These are phyloP conservation scores for Priceomyces fermenticarens DNA, from an alignment of 805 yeast species.

Conservation along the genomic window DNA sequence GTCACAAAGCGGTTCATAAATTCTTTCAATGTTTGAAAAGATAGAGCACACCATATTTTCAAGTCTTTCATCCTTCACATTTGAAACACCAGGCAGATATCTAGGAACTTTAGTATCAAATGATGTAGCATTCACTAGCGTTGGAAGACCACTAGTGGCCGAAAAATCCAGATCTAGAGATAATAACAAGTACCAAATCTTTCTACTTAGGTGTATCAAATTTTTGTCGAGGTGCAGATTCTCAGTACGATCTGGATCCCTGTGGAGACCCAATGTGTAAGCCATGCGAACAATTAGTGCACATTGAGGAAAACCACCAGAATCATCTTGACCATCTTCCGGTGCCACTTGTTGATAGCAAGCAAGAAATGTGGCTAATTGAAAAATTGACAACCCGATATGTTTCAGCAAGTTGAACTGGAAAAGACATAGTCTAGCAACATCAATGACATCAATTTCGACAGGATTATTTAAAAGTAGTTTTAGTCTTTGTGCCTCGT, in stretches of 20 bases:
- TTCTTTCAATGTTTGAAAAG: slow-evolving; percentile 10
- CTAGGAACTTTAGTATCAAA: slow-evolving; percentile 20
- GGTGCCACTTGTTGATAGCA: slow-evolving; percentile 49
- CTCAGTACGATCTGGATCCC: slow-evolving; percentile 58
- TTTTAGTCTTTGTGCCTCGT: slow-evolving; percentile 20
- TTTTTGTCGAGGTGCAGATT: slow-evolving; percentile 12
- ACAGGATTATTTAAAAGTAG: slow-evolving; percentile 28
- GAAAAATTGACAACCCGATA: slow-evolving; percentile 50
- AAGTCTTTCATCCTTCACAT: slow-evolving; percentile 22
- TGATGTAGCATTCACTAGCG: slow-evolving; percentile 17
- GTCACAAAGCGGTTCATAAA: slow-evolving; percentile 8
- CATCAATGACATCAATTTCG: slow-evolving; percentile 23
- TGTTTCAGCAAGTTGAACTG: slow-evolving; percentile 33
- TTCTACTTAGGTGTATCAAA: slow-evolving; percentile 20
- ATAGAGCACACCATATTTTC: slow-evolving; percentile 25
- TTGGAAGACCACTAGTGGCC: slow-evolving; percentile 21
- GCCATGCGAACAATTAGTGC: slow-evolving; percentile 67
- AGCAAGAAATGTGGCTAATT: slow-evolving; percentile 51
- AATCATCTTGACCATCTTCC: slow-evolving; percentile 59
- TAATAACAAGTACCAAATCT: slow-evolving; percentile 24
- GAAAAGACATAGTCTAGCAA: slow-evolving; percentile 34
- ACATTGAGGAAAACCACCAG: slow-evolving; percentile 54
- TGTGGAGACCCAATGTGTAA: slow-evolving; percentile 59
- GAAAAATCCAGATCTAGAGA: slow-evolving; percentile 18
- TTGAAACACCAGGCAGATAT: slow-evolving; percentile 25